Percentiles rank a stretch among this genome's conserved stretches.
Conservation (phyloP, 2,329 filamentous ascomycete genomes). For the Dissoconium aciculare region DNA sequence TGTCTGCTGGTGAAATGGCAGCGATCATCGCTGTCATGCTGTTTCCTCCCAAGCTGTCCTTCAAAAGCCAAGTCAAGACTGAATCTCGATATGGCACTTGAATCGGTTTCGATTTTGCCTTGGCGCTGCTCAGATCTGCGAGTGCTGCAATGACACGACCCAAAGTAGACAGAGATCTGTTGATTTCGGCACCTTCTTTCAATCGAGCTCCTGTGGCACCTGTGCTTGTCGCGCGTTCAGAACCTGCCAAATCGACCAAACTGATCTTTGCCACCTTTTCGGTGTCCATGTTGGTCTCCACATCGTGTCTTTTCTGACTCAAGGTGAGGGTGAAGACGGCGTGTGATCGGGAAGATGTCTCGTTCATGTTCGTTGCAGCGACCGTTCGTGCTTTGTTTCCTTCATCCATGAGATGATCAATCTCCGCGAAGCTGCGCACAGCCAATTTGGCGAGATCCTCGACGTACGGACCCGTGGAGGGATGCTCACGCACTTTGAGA, state of each 20-base stretch:
- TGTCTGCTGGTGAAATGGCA: conserved; percentile 92
- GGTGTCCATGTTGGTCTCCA: conserved; percentile 88
- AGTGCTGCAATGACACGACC: conserved; percentile 94
- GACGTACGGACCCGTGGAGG: conserved; percentile 92
- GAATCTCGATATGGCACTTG: conserved; percentile 96
- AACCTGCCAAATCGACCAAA: conserved; percentile 92
- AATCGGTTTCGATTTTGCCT: conserved; percentile 63
- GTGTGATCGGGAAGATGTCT: conserved; percentile 94
- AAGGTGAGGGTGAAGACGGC: conserved; percentile 94
- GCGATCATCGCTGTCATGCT: conserved; percentile 99
- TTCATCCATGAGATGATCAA: conserved; percentile 97
- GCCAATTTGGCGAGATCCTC: conserved; percentile 93
- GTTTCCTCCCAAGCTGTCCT: conserved; percentile 93
- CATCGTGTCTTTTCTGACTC: conserved; percentile 81
- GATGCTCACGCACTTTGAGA: conserved; percentile 92
- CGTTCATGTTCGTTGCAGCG: conserved; percentile 98
- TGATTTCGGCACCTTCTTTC: conserved; percentile 98
- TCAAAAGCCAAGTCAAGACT: conserved; percentile 87
- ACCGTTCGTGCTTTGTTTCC: conserved; percentile 98
- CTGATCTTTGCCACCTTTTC: conserved; percentile 98
- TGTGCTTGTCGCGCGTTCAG: conserved; percentile 90
- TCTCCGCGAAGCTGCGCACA: conserved; percentile 84
- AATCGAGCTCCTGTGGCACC: conserved; percentile 87
- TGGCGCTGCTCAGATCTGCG: conserved; percentile 73
- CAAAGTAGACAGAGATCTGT: conserved; percentile 85